phyloP scores from a whole-genome alignment of 2,329 filamentous ascomycete species.

The Ascosphaera aggregata region DNA sequence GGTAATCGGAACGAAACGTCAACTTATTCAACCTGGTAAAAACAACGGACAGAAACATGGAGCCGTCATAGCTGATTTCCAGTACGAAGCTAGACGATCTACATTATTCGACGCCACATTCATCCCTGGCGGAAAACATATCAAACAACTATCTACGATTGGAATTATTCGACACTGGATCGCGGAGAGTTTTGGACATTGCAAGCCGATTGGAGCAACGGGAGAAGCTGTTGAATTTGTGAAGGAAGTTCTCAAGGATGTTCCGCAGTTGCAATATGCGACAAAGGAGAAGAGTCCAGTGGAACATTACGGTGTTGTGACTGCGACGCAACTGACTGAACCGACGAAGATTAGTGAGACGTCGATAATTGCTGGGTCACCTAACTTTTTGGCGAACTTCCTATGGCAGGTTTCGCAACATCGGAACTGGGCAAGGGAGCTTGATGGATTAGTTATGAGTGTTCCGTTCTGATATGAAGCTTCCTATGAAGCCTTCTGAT shows the following conservation, averaged over 20 bases:
- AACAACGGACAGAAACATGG: slow-evolving; percentile 16
- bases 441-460: slow-evolving; percentile 41
- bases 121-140: slow-evolving; percentile 35
- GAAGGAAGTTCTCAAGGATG: slow-evolving; percentile 18
- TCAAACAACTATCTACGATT: slow-evolving; percentile 40
- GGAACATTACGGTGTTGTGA: slow-evolving; percentile 59
- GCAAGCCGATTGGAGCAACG: slow-evolving; percentile 55
- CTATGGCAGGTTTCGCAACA: slow-evolving; percentile 47
- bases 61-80: slow-evolving; percentile 41
- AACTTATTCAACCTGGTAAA: slow-evolving; percentile 39
- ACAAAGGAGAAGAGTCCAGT: slow-evolving; percentile 26
- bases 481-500: no score
- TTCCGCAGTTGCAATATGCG: slow-evolving; percentile 26
- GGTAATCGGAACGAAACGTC: slow-evolving; percentile 44
- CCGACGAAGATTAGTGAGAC: slow-evolving; percentile 38
- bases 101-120: slow-evolving; percentile 59
- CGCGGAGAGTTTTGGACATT: slow-evolving; percentile 57
- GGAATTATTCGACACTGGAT: slow-evolving; percentile 57
- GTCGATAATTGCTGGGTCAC: slow-evolving; percentile 40
- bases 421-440: slow-evolving; percentile 48
- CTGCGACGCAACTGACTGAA: slow-evolving; percentile 28
- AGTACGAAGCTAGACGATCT: slow-evolving; percentile 55
- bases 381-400: slow-evolving; percentile 48
- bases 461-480: slow-evolving; percentile 62
- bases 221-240: slow-evolving; percentile 48